Evolutionary conservation across 2,329 filamentous ascomycete genomes (phyloP), one percentile per base, ranked within the genome.

Genomic region (Alternaria brassicae): DNA sequence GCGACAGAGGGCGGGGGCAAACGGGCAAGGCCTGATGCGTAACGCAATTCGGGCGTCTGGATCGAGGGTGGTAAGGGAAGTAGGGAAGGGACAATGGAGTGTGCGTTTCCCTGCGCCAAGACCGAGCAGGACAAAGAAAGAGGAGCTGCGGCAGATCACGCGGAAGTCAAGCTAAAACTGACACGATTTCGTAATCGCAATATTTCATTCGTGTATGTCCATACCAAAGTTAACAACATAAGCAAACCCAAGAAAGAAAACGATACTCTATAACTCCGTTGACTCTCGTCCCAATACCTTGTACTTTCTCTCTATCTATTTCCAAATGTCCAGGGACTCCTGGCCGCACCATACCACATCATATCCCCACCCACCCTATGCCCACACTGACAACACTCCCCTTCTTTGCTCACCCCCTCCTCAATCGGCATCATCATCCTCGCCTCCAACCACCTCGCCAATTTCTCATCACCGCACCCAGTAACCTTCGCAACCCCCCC

Each of bases 401-500:
- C 80, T 45, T 74, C 28, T 71, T 52, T 45, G n/a, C 34, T 49
- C 34, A 42, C 50, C 13, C 71, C 66, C 58, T 61, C 66, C 47
- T 60, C 74, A 57, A 42, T 17, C n/a, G 64, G 65, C 57, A 40
- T 69, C 81, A 80, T 82, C 75, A 84, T 81, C 6, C 75, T 65
- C 15, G 65, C 65, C 64, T 82, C 82, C 63, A 85, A 74, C 74
- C 80, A 80, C 57, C 63, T 70, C 58, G 82, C 82, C 73, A 80
- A 72, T 51, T 75, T 69, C 62, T 75, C 66, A 25, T 81, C 74
- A 36, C 80, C 69, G 75, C 80, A 74, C 25, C 82, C 76, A 55
- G 71, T 77, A 64, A 85, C 75, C 39, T 66, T 76, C n/a, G 77
- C 79, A 34, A 72, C 77, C 40, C 74, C 70, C 4, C 81, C 0